These are phyloP conservation scores for Iris macrosiphon DNA, from an alignment of 106 monocot species.

Conservation along the genomic window DNA sequence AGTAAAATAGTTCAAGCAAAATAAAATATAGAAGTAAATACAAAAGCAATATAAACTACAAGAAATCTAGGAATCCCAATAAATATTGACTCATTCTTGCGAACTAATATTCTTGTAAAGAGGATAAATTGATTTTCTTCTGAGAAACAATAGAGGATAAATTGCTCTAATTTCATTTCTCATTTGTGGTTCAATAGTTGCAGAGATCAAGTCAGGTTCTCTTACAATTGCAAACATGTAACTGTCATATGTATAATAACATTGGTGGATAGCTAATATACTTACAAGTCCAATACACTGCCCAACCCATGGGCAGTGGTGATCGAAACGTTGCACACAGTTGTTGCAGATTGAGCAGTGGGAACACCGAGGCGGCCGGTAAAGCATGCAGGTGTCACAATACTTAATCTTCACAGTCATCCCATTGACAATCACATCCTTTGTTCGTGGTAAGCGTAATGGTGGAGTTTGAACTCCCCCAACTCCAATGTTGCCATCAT, in stretches of 20 bases:
- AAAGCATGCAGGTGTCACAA: constrained; percentile 82
- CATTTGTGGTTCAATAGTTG: neutral
- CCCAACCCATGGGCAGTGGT: constrained; percentile 85
- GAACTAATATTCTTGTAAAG: too few relatives aligned
- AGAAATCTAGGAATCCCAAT: too few relatives aligned
- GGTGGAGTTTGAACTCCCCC: constrained; percentile 43
- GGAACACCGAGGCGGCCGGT: constrained; percentile 73
- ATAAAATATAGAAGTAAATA: neutral
- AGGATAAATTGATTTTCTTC: neutral
- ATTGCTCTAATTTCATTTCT: neutral
- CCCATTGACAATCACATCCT: constrained; percentile 65
- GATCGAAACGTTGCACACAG: constrained; percentile 73
- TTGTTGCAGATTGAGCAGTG: constrained; percentile 87
- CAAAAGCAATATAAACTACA: neutral
- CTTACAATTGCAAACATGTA: constrained; percentile 44
- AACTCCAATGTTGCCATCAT: constrained; percentile 32
- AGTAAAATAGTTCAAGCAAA: too few relatives aligned
- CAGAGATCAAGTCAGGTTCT: neutral
- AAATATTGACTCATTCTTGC: too few relatives aligned
- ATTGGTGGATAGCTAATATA: neutral
- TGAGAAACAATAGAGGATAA: neutral
- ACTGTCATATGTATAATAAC: too few relatives aligned
- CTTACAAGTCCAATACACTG: constrained; percentile 83
- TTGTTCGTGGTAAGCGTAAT: constrained; percentile 54
- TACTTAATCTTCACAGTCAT: constrained; percentile 68